A percentile compares a stretch with the other conserved stretches of the same genome.
Conservation (phyloP, 495 filamentous ascomycete species). For the Rhizodiscina lignyota region DNA sequence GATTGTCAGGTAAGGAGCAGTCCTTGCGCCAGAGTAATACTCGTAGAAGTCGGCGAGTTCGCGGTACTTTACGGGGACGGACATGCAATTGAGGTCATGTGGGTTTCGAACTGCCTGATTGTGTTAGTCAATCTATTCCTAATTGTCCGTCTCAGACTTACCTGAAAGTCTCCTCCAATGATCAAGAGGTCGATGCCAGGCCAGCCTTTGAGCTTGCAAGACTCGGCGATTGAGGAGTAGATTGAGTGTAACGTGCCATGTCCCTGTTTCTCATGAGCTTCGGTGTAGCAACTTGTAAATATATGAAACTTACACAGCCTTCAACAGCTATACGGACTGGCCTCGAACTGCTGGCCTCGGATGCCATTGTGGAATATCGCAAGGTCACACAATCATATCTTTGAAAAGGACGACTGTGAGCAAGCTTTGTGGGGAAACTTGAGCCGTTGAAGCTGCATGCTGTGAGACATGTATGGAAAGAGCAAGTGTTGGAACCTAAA, state of each 20-base stretch:
- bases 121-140: no score
- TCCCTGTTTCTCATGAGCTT: slow-evolving; percentile 34
- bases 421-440: no score
- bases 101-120: slow-evolving; percentile 67
- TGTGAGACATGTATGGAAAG: no score
- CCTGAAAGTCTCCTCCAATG: slow-evolving; percentile 85
- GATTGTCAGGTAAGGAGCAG: slow-evolving; percentile 73
- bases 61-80: slow-evolving; percentile 70
- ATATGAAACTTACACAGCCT: slow-evolving; percentile 52
- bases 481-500: no score
- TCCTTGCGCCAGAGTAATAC: slow-evolving; percentile 68
- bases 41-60: slow-evolving; percentile 76
- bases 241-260: slow-evolving; percentile 85
- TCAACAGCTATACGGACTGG: slow-evolving; percentile 46
- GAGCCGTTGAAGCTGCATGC: no score
- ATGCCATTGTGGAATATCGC: no score
- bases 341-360: no score
- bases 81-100: slow-evolving; percentile 71
- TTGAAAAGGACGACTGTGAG: no score
- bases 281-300: slow-evolving; percentile 9
- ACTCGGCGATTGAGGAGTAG: slow-evolving; percentile 52
- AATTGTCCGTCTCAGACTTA: no score
- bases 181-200: slow-evolving; percentile 65
- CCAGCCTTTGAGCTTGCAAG: slow-evolving; percentile 52
- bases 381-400: no score